Evolutionary conservation across 768 basidiomycete species (phyloP).

Genomic region (Leccinum boreale): DNA sequence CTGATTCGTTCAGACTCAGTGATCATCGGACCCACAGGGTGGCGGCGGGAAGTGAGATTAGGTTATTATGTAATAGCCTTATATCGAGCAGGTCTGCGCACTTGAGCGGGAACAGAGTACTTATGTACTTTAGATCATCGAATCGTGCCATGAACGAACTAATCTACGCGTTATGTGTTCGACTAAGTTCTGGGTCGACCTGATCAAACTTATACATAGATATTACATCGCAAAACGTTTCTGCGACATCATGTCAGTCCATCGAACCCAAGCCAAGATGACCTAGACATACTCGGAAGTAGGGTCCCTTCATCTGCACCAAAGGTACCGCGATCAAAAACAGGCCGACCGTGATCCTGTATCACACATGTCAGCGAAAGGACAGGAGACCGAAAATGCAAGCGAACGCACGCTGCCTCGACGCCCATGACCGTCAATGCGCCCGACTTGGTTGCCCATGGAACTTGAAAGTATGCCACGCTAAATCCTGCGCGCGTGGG

Average conservation of each 20-base stretch:
- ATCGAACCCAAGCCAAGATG: background rate
- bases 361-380: background rate
- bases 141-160: background rate
- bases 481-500: slow-evolving; percentile 25
- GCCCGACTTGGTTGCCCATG: slow-evolving; percentile 36
- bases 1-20: too few relatives aligned
- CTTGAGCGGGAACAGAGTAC: background rate
- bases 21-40: too few relatives aligned
- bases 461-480: slow-evolving; percentile 41
- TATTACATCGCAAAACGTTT: slow-evolving; percentile 20
- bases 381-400: background rate
- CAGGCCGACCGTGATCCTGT: slow-evolving; percentile 31
- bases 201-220: background rate
- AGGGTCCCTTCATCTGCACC: slow-evolving; percentile 33
- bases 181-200: background rate
- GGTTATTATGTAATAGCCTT: background rate
- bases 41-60: too few relatives aligned
- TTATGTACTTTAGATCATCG: background rate
- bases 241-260: slow-evolving; percentile 5
- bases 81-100: too few relatives aligned
- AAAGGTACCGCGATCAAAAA: slow-evolving; percentile 37
- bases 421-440: slow-evolving; percentile 35
- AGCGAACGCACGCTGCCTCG: slow-evolving; percentile 35
- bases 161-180: background rate
- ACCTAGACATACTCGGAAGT: slow-evolving; percentile 30